Base-by-base conservation (phyloP, 441 rosid species). In the Gossypium davidsonii region DNA sequence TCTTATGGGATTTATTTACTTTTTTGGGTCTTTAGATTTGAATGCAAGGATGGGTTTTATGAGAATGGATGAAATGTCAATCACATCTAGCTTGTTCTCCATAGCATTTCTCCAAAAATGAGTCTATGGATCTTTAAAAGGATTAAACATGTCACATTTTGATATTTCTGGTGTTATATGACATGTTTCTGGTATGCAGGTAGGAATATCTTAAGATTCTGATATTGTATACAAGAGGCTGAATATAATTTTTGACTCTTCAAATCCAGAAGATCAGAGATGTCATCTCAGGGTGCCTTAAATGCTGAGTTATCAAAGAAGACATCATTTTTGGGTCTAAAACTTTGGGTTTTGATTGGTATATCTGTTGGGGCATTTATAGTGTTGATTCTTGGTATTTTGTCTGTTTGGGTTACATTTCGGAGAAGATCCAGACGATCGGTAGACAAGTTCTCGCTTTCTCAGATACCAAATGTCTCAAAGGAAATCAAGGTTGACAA, bases 401-500 rank as follows among this genome's bases (percentile, higher is more conserved):
- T 90, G 70, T 88, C 92, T 55, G 65, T 83, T 23, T 92, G 97
- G 96, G 73, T 87, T 74, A 80, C 78, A 55, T 85, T 87, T 77
- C 85, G 90, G 6, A 84, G 91, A 48, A 91, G 86, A 79, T 80
- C 87, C 12, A 83, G 85, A 74, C 82, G 81, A 80, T 67, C 89
- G 17, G 53, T 81, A 69, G 90, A 86, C 49, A 87, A 85, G 81
- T 79, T 85, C 71, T 74, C 91, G n/a, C 58, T 83, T 74, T 83
- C 85, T 55, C 93, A 90, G 74, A 92, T 92, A 76, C 99, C 99
- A 17, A 79, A 81, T 8, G 84, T 88, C 71, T 87, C 96, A 0
- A 95, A 91, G 79, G 99, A 95, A 78, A 95, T 95, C 74, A 89
- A 80, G 75, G 91, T 93, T 67, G 99, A 94, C 76, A 90, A 79